phyloP scores from a whole-genome alignment of 768 basidiomycete genomes.

The Boletus vermiculosoides region DNA sequence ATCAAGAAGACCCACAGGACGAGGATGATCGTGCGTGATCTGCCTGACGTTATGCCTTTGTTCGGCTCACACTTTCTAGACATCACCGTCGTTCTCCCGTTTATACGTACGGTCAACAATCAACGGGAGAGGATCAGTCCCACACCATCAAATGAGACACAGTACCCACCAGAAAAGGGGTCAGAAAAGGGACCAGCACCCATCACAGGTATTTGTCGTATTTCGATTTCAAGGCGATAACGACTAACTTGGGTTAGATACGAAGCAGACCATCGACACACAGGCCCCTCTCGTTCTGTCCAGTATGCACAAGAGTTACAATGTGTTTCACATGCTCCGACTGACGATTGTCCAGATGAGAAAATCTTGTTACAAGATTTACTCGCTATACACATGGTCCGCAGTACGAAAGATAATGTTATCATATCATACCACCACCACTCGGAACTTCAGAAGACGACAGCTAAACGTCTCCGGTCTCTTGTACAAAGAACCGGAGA shows the following conservation, averaged over 20 bases:
- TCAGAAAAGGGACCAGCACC: conserved; percentile 2
- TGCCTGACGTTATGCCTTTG: neutral
- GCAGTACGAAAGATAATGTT: conserved; percentile 22
- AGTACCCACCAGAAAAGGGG: conserved; percentile 1
- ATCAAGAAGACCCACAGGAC: conserved; percentile 34
- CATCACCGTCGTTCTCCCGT: conserved; percentile 43
- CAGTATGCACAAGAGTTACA: conserved; percentile 1
- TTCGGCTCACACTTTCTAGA: conserved; percentile 27
- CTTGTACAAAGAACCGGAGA: conserved; percentile 34
- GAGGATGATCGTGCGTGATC: conserved; percentile 37
- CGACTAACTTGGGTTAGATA: conserved; percentile 14
- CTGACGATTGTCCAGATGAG: conserved; percentile 7
- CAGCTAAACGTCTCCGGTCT: conserved; percentile 28
- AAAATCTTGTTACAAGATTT: conserved; percentile 36
- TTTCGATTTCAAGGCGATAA: neutral
- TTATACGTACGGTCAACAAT: conserved; percentile 40
- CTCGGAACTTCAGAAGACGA: conserved; percentile 26
- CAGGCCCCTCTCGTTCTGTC: conserved; percentile 33
- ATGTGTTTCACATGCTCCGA: neutral
- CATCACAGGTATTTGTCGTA: conserved; percentile 17
- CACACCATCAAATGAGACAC: conserved; percentile 19
- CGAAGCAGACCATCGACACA: conserved; percentile 32
- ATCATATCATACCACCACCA: conserved; percentile 39
- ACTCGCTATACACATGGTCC: conserved; percentile 41
- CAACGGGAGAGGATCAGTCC: conserved; percentile 7